phyloP scores from a whole-genome alignment of 495 filamentous ascomycete genomes.

The Clohesyomyces aquaticus region DNA sequence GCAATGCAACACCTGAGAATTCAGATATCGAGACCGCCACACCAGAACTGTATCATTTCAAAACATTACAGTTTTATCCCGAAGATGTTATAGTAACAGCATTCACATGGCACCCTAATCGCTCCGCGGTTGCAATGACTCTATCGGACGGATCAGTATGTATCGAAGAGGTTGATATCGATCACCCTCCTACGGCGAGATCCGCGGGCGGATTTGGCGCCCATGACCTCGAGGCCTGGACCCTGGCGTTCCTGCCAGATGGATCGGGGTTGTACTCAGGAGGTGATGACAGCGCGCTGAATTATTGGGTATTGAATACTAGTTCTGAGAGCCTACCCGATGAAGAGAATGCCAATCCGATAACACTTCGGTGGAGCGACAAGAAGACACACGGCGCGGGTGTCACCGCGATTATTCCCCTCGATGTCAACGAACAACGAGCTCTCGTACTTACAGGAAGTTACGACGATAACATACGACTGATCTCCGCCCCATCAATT shows the following conservation, averaged over 20 bases:
- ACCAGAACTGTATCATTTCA: conserved; percentile 43
- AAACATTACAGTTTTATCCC: conserved; percentile 46
- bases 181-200: not conserved
- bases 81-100: conserved; percentile 67
- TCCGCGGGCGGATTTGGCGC: conserved; percentile 13
- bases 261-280: conserved; percentile 60
- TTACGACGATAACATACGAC: conserved; percentile 84
- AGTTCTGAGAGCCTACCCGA: not conserved
- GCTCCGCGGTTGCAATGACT: conserved; percentile 62
- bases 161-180: conserved; percentile 23
- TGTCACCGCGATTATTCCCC: conserved; percentile 82
- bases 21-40: conserved; percentile 13
- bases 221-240: conserved; percentile 70
- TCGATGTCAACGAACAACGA: conserved; percentile 44
- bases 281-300: conserved; percentile 61
- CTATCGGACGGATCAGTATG: conserved; percentile 66
- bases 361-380: conserved; percentile 44
- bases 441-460: conserved; percentile 79
- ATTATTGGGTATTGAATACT: not conserved
- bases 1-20: not conserved
- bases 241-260: conserved; percentile 56
- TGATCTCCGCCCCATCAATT: conserved; percentile 52
- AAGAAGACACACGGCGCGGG: conserved; percentile 71
- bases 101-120: conserved; percentile 69
- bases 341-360: conserved; percentile 1